Evolutionary conservation across 805 yeast species (phyloP), one percentile per base, ranked within the genome.

Genomic region (Saccharomycopsis malanga): DNA sequence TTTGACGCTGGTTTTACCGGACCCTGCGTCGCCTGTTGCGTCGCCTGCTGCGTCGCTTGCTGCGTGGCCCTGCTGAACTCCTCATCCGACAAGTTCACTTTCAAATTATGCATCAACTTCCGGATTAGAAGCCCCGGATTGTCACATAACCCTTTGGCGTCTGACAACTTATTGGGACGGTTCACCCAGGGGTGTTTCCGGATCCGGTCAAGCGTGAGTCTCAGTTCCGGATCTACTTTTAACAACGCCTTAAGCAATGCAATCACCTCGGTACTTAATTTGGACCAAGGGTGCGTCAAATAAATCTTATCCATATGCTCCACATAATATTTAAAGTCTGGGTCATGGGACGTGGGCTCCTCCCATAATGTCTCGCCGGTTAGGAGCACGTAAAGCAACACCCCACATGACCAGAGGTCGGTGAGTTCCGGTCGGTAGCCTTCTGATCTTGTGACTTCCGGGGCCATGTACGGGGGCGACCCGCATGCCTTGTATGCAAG

Each of bases 401-500:
- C 67, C 1, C 86, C 87, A 56, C 82, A 72, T 0, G 87, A 79
- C 89, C 88, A 82, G 15, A 81, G 61, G 61, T 82, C 88, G 1
- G 79, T 68, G 2, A 59, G 54, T 44, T 75, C 76, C 1, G 87
- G 78, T 39, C 74, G 77, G 55, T 83, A 83, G 3, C 72, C 71
- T 2, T 65, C 61, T 2, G 64, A 64, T 17, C 56, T 54, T 18
- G 73, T 62, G 17, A 83, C 72, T 56, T 83, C 93, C 1, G 93
- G 93, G 1, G 93, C 91, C 68, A 81, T 74, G 58, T 83, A 83
- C 4, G 88, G 89, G 1, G 86, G 83, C 1, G 85, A 79, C 0
- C 91, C 84, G 61, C 87, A 76, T 27, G 81, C 72, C 24, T 79
- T 73, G 21, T 63, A 59, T 34, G 79, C 71, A 40, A 69, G 46